Conservation (phyloP, 176 grass and related monocot species). For the Oryza coarctata region DNA sequence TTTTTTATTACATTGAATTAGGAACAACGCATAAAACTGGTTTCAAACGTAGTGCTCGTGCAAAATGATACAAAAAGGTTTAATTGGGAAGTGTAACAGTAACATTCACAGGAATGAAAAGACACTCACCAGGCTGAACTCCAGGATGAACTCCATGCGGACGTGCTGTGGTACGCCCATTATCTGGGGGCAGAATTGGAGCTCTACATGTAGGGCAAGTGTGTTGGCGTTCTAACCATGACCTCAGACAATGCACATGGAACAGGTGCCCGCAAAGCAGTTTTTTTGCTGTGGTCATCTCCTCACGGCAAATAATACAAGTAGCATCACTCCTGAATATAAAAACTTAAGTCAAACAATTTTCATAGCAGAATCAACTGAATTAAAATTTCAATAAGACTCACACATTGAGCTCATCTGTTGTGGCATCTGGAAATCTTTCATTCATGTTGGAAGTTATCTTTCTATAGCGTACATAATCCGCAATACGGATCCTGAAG, state of each 20-base stretch:
- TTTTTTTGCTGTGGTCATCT: conserved; percentile 92
- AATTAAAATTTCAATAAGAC: conserved; percentile 30
- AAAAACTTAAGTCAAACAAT: neutral
- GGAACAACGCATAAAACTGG: neutral
- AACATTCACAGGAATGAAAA: neutral
- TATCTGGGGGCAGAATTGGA: conserved; percentile 76
- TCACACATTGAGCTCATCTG: conserved; percentile 82
- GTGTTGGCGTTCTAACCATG: conserved; percentile 92
- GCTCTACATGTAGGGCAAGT: conserved; percentile 96
- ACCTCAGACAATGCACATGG: conserved; percentile 92
- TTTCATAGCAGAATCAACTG: neutral
- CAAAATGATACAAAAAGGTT: neutral
- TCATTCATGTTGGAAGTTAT: conserved; percentile 99
- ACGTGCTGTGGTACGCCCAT: conserved; percentile 37
- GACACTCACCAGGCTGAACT: conserved; percentile 71
- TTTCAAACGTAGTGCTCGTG: conserved; percentile 15
- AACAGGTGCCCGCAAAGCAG: conserved; percentile 93
- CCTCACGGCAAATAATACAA: conserved; percentile 99
- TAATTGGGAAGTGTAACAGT: neutral
- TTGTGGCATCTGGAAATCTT: conserved; percentile 81
- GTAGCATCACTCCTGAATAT: conserved; percentile 79
- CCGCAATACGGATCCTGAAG: conserved; percentile 76
- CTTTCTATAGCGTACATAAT: conserved; percentile 92
- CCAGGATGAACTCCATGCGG: conserved; percentile 58
- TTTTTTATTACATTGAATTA: conserved; percentile 34